Evolutionary conservation across 148 eudicot genomes (phyloP), one percentile per base, ranked within the genome.

Genomic region (Vaccinium myrtillus): DNA sequence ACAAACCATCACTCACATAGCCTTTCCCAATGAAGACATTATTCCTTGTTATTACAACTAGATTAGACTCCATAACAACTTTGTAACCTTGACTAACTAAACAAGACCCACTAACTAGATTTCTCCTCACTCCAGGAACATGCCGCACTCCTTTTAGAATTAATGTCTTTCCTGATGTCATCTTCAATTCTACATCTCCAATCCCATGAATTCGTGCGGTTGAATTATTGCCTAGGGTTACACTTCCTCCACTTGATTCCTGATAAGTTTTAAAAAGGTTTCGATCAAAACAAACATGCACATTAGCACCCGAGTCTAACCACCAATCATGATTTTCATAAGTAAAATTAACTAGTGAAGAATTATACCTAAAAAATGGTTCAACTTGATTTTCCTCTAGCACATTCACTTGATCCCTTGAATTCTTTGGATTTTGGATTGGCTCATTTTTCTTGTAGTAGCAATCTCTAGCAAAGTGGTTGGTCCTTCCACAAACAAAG

Each of bases 281-380:
- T 4, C 2, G 7, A 65, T 81, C 36, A 67, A 21, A 65, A 21
- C 83, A 81, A 2, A 63, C 83, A 46, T 81, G 46, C 1, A 81
- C 18, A 48, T 81, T 81, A 39, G 83, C 54, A 9, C 83, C 32
- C 6, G 55, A 81, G n/a, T 81, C 83, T 48, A 81, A 6, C 83
- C 83, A 81, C 75, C 75, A 81, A 36, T 65, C 83, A 1, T 65
- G 23, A 65, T 43, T 23, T 21, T n/a, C 0, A 5, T 50, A 8
- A 13, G 39, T 23, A 46, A 81, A 21, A 51, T 61, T 43, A 4
- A 46, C n/a, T 4, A 56, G 2, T 0, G 30, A 25, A 56, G 74
- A 4, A 1, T 81, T 8, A 30, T 23, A 49, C 76, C 77, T 67
- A 19, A 48, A 46, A 14, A 13, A 63, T 12, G 75, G 19, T n/a